Evolutionary conservation across 1,284 basidiomycete genomes (phyloP).

Genomic region (Cutaneotrichosporon arboriforme): DNA sequence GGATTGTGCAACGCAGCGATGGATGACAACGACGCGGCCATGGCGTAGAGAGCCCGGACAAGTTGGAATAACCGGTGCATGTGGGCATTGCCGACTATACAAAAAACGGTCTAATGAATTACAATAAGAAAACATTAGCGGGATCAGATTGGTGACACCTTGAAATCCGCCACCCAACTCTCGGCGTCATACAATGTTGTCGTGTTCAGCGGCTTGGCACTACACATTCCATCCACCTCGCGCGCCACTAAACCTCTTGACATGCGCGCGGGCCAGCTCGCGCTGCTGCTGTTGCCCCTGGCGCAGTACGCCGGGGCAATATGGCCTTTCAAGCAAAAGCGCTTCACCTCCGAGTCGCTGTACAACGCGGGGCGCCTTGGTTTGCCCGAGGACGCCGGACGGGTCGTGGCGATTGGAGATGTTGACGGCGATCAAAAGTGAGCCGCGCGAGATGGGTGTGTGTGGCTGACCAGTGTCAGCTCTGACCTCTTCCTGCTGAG

Average conservation of each 20-base stretch:
- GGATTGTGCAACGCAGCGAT: neutral
- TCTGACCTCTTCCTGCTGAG: conserved; percentile 74
- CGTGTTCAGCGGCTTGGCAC: neutral
- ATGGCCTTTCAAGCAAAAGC: conserved; percentile 77
- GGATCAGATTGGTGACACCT: no score
- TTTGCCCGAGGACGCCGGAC: conserved; percentile 57
- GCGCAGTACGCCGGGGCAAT: conserved; percentile 7
- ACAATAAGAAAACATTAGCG: no score
- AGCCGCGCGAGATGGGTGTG: conserved; percentile 39
- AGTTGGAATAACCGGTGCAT: neutral
- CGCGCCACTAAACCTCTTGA: neutral
- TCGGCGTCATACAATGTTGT: no score
- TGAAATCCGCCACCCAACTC: no score
- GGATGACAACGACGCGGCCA: neutral
- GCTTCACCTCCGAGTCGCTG: conserved; percentile 80
- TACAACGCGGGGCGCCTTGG: conserved; percentile 76
- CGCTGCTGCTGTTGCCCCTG: conserved; percentile 7
- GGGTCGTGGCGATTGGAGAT: conserved; percentile 85
- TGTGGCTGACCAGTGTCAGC: conserved; percentile 49
- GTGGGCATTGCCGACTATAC: no score
- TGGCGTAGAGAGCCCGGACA: neutral
- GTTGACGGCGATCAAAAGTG: conserved; percentile 93
- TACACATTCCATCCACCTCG: neutral
- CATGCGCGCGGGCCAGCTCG: conserved; percentile 11
- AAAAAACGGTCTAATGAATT: no score